Percentiles rank a stretch among this genome's conserved stretches.
Conservation (phyloP, 352 stramenopile species). For the Phytophthora melonis region DNA sequence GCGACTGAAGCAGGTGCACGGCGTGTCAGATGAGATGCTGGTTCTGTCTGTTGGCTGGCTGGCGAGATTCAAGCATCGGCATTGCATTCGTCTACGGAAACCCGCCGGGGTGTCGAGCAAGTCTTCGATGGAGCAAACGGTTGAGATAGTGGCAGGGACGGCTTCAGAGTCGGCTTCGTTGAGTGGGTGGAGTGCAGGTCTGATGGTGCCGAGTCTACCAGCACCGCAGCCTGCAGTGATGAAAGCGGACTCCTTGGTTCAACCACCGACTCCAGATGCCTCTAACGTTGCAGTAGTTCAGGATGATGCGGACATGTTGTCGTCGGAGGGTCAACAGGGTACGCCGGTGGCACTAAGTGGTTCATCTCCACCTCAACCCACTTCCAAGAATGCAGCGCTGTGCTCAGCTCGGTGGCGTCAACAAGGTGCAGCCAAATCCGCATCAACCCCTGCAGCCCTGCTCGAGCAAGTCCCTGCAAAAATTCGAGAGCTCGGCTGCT, state of each 20-base stretch:
- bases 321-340: conserved; percentile 4
- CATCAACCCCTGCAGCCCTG: not conserved
- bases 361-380: not conserved
- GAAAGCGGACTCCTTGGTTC: conserved; percentile 2
- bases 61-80: conserved; percentile 74
- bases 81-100: conserved; percentile 77
- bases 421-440: not conserved
- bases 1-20: conserved; percentile 70
- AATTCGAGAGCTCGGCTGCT: conserved; percentile 38
- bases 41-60: conserved; percentile 82
- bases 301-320: conserved; percentile 8
- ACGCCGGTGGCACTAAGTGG: not conserved
- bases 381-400: conserved; percentile 2
- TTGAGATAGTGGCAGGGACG: not conserved
- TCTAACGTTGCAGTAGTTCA: not conserved
- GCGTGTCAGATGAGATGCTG: conserved; percentile 70
- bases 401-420: conserved; percentile 34
- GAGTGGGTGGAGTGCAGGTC: conserved; percentile 13
- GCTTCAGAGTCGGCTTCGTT: conserved; percentile 5
- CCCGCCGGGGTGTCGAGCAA: conserved; percentile 26
- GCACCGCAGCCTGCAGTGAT: conserved; percentile 4
- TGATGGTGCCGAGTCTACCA: conserved; percentile 1
- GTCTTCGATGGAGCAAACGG: conserved; percentile 1
- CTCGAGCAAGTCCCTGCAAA: conserved; percentile 30
- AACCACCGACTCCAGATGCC: not conserved